Conservation (phyloP, 495 filamentous ascomycete species). For the Achaetomiella virescens region DNA sequence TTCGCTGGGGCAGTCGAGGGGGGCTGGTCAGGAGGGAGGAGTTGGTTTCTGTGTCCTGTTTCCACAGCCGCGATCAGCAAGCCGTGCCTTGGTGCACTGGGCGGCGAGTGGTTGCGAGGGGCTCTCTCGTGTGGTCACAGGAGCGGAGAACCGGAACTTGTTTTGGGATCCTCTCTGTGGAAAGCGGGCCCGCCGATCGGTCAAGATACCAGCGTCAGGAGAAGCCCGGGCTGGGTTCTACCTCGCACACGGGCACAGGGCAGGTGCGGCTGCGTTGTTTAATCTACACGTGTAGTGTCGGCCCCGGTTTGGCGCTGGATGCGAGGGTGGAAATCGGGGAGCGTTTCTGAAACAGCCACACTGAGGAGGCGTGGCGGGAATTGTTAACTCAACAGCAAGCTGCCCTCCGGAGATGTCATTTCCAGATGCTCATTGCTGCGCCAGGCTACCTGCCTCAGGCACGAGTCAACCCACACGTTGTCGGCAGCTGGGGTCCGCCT, state of each 20-base stretch:
- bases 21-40: conserved; percentile 22
- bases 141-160: conserved; percentile 11
- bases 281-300: background rate
- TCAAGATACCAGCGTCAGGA: background rate
- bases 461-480: background rate
- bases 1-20: background rate
- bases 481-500: background rate
- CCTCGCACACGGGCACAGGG: background rate
- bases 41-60: conserved; percentile 21
- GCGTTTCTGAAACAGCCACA: background rate
- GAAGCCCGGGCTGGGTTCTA: background rate
- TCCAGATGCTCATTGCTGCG: background rate
- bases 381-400: background rate
- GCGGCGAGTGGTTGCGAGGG: conserved; percentile 19
- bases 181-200: conserved; percentile 25
- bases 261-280: background rate
- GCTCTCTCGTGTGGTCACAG: conserved; percentile 15
- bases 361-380: background rate
- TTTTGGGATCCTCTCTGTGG: conserved; percentile 21
- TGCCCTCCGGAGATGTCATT: background rate
- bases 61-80: conserved; percentile 31
- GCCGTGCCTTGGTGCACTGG: conserved; percentile 22
- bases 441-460: background rate
- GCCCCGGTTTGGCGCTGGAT: background rate
- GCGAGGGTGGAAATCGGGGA: background rate